A percentile compares a stretch with the other conserved stretches of the same genome.
Conservation (phyloP, 768 basidiomycete genomes). For the Agrocybe praecox region DNA sequence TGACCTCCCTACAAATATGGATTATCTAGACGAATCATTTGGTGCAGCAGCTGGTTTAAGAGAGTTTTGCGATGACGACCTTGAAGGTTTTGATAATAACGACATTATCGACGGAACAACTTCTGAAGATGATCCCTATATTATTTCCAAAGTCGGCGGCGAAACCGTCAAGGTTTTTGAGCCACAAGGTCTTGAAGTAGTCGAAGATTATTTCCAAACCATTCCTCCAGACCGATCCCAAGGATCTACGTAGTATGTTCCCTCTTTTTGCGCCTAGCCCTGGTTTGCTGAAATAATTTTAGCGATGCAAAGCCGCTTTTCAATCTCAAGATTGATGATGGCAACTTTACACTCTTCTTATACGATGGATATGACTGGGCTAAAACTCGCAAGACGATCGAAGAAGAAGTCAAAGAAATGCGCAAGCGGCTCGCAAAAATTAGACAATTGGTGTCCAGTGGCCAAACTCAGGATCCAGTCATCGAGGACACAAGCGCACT, state of each 20-base stretch:
- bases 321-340: slow-evolving; percentile 59
- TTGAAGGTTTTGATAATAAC: slow-evolving; percentile 65
- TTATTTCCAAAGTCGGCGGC: slow-evolving; percentile 68
- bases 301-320: slow-evolving; percentile 51
- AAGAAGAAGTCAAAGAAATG: slow-evolving; percentile 87
- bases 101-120: slow-evolving; percentile 27
- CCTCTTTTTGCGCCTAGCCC: not conserved
- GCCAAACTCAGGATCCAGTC: slow-evolving; percentile 81
- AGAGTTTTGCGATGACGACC: slow-evolving; percentile 71
- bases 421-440: slow-evolving; percentile 86
- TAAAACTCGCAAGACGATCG: slow-evolving; percentile 82
- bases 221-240: slow-evolving; percentile 57
- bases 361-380: slow-evolving; percentile 97
- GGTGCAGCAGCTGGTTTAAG: slow-evolving; percentile 76
- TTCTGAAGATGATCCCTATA: slow-evolving; percentile 25
- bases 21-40: slow-evolving; percentile 86
- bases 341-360: slow-evolving; percentile 68
- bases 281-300: not conserved
- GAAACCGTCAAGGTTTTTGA: slow-evolving; percentile 85
- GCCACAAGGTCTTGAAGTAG: slow-evolving; percentile 59
- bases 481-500: slow-evolving; percentile 73
- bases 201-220: slow-evolving; percentile 76
- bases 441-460: slow-evolving; percentile 86
- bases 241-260: slow-evolving; percentile 49
- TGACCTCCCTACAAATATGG: slow-evolving; percentile 86